Evolutionary conservation across 371 early-diverging fungal genomes (phyloP), one percentile per base, ranked within the genome.

Genomic region (Apophysomyces elegans): DNA sequence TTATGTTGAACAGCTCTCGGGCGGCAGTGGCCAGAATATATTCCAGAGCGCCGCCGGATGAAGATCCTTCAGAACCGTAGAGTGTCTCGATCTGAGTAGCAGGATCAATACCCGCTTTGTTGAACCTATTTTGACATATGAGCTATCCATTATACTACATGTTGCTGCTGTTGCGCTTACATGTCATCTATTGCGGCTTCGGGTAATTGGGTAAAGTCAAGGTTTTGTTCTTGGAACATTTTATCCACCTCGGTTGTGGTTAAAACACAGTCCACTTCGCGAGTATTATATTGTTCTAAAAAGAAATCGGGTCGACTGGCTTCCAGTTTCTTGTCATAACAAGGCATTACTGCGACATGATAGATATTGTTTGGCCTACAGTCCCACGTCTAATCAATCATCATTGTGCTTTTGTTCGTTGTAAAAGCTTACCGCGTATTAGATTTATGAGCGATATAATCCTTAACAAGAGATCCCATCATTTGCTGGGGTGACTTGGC

Each of bases 321-420:
- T 78, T 99, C 99, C 16, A 99, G 84, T 73, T 99, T 99, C 79
- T 98, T 99, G 75, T 99, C 99, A 65, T 95, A 98, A 75, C 99
- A 99, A 18, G 98, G 97, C 98, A 97, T 97, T 36, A 99, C 86
- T 5, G 93, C 80, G 8, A 97, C 93, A 71, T 97, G 97, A 75
- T 93, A 98, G 21, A 96, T 90, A 43, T 83, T 80, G 66, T 88
- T 78, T 2, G 93, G 92, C 11, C 88, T 83, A 59, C 11, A 21
- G 41, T 21, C 5, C 9, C 21, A 5, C 0, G 21, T 7, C 1
- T 8, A 64, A 46, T 41, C 37, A 9, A 32, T 38, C 32, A 9
- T 13, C 7, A 21, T 7, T 26, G 32, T 26, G 32, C 37, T 5
- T 37, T 59, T 37, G 1, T 35, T 2, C 36, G 37, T 62, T 18